phyloP scores from a whole-genome alignment of 495 filamentous ascomycete species.

The Penicillium tannophilum region DNA sequence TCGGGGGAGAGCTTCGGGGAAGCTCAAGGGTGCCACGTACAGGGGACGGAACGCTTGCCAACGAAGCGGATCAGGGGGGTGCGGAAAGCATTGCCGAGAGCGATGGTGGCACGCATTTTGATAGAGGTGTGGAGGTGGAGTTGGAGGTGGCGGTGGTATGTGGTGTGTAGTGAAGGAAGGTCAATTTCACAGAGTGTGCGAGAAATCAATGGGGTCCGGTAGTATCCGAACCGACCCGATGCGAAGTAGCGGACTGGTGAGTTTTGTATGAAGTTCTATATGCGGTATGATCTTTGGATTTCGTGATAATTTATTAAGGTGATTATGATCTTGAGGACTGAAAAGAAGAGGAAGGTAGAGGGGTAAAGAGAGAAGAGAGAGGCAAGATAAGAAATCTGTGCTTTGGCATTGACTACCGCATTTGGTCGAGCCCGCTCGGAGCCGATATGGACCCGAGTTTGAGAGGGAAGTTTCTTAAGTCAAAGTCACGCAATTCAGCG shows the following conservation, averaged over 20 bases:
- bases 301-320: not conserved
- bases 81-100: conserved; percentile 68
- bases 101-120: conserved; percentile 67
- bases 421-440: conserved; percentile 22
- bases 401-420: conserved; percentile 16
- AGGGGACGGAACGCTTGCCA: conserved; percentile 79
- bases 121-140: conserved; percentile 6
- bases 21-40: conserved; percentile 52
- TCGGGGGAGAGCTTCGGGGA: not conserved
- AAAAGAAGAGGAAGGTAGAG: conserved; percentile 2
- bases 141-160: conserved; percentile 14
- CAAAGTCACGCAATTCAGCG: conserved; percentile 3
- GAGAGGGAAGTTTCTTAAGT: not conserved
- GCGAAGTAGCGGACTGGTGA: conserved; percentile 12
- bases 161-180: conserved; percentile 17
- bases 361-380: not conserved
- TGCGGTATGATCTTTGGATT: not conserved
- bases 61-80: conserved; percentile 89
- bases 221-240: conserved; percentile 37
- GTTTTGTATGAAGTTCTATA: not conserved
- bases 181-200: conserved; percentile 31
- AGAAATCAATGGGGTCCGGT: conserved; percentile 34
- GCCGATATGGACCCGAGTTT: not conserved
- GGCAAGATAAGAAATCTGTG: conserved; percentile 23
- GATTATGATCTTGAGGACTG: no score